Percentiles rank a stretch among this genome's conserved stretches.
phyloP scores from a whole-genome alignment of 139 green algal genomes.

The Desmodesmus armatus region DNA sequence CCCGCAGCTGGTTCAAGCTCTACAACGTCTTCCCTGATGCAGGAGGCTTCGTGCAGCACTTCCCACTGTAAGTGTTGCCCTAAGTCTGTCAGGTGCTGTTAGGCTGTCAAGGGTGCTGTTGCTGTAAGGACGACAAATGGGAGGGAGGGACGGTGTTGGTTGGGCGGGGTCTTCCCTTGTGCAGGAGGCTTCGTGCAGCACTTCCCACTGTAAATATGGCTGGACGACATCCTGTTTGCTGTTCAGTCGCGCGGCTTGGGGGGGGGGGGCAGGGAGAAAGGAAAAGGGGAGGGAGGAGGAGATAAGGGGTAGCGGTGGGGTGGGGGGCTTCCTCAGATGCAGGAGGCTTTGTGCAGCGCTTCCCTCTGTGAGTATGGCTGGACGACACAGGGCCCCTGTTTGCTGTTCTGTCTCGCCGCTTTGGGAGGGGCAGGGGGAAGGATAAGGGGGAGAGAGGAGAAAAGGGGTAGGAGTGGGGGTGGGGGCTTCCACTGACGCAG shows the following conservation, averaged over 20 bases:
- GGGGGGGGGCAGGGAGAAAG: too few relatives aligned
- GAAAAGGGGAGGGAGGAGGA: too few relatives aligned
- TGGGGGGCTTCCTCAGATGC: conserved; percentile 63
- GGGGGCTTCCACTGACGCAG: conserved; percentile 65
- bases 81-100: neutral
- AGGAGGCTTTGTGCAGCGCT: conserved; percentile 69
- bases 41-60: conserved; percentile 70
- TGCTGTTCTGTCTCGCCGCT: neutral
- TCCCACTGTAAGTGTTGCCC: conserved; percentile 52
- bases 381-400: too few relatives aligned
- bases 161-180: conserved; percentile 66
- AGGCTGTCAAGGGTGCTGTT: too few relatives aligned
- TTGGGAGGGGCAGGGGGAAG: too few relatives aligned
- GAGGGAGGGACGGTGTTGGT: too few relatives aligned
- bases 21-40: conserved; percentile 72
- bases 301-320: too few relatives aligned
- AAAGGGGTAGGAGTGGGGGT: too few relatives aligned
- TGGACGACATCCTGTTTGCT: neutral
- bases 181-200: conserved; percentile 70
- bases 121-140: too few relatives aligned
- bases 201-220: conserved; percentile 54
- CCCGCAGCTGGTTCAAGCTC: conserved; percentile 60
- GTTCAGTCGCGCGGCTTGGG: too few relatives aligned
- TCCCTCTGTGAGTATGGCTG: conserved; percentile 52
- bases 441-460: too few relatives aligned